Conservation (phyloP, 306 rosid species). For the Hippophae tibetana region DNA sequence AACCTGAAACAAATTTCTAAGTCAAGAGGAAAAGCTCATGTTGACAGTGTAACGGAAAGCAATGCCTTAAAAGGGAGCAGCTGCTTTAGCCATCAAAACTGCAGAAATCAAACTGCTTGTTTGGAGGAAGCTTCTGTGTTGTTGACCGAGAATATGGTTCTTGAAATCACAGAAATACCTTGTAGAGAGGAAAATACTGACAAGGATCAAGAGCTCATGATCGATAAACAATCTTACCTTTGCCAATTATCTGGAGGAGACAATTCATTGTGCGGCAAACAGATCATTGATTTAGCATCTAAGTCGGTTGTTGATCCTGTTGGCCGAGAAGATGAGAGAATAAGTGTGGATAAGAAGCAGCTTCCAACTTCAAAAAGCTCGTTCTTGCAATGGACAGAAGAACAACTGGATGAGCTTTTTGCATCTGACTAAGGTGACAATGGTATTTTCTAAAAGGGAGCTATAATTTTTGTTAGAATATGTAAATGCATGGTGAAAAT, state of each 20-base stretch:
- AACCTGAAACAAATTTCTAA: constrained; percentile 25
- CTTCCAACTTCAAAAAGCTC: constrained; percentile 21
- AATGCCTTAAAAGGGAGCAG: constrained; percentile 13
- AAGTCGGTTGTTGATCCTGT: constrained; percentile 12
- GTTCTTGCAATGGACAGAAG: constrained; percentile 73
- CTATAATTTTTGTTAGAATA: too few species aligned
- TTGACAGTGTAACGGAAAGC: constrained; percentile 17
- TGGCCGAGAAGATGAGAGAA: constrained; percentile 18
- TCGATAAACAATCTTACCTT: constrained; percentile 21
- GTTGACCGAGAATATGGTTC: neutral
- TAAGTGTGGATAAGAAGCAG: constrained; percentile 10
- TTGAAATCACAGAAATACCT: constrained; percentile 7
- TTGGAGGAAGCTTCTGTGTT: constrained; percentile 22
- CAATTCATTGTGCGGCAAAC: constrained; percentile 1
- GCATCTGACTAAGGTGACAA: constrained; percentile 45
- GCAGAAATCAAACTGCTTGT: constrained; percentile 13
- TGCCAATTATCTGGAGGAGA: neutral
- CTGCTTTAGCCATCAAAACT: constrained; percentile 15
- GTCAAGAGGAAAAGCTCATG: constrained; percentile 11
- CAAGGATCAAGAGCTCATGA: constrained; percentile 17
- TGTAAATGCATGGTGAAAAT: too few species aligned
- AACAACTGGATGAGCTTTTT: constrained; percentile 65
- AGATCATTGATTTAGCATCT: constrained; percentile 19
- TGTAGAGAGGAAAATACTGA: constrained; percentile 7
- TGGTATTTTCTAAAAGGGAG: neutral